Base-by-base conservation (phyloP, 1,284 basidiomycete genomes). In the Cystobasidium sp. region DNA sequence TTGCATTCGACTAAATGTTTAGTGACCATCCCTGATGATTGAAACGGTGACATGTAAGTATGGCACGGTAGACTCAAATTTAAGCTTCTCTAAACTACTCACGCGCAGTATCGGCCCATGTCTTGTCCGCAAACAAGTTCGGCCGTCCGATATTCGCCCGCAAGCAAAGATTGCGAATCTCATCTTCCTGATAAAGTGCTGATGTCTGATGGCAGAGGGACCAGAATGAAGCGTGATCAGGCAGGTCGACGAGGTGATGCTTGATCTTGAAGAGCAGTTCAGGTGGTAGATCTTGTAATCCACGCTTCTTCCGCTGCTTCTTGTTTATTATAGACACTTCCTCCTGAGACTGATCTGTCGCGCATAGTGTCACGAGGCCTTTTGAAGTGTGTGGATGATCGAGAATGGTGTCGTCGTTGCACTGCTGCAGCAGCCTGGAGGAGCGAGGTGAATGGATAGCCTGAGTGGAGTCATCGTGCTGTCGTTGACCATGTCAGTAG, bases 261-360 rank as follows among this genome's bases (percentile, higher is more conserved):
- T 65, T 65, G 63, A 73, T 65, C 52, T 56, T 56, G 51, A 22
- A n/a, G 22, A 73, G 70, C 51, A 73, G 37, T 37, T 73, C 70
- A 2, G 43, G 9, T 14, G 70, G 70, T 22, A 73, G 52, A 37
- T 53, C 63, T 53, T 59, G 70, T 8, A 73, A 39, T 10, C 62
- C 63, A 24, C 37, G 31, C 44, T 16, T 52, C 37, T 18, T 12
- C 39, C 44, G 16, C 39, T 51, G 39, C 12, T 62, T 22, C 39
- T n/a, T 62, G 41, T 47, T 49, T 63, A 14, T 49, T 37, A 18
- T 16, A 6, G 31, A 31, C 31, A 51, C 47, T 51, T 51, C 20
- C 16, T 14, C 16, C 47, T 14, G 47, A 16, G 47, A 14, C 20
- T 20, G 47, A 16, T 14, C 47, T 51, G 47, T 20, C 20, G 47